These are phyloP conservation scores for Coriaria nepalensis DNA, from an alignment of 306 rosid species.

Conservation along the genomic window DNA sequence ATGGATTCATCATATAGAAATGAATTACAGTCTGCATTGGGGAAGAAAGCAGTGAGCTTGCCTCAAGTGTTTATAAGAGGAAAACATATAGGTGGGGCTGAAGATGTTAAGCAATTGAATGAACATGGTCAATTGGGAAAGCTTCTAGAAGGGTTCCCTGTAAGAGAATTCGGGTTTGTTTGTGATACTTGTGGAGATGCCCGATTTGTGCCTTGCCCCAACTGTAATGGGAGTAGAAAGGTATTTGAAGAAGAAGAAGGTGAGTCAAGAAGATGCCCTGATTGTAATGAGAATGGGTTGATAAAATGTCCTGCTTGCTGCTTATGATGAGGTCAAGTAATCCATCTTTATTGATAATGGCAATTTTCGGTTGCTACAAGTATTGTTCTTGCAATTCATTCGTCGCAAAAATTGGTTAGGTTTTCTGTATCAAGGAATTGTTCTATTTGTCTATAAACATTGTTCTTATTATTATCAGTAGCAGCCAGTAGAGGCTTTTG, in stretches of 20 bases:
- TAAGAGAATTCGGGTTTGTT: slow-evolving; percentile 28
- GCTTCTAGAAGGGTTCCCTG: slow-evolving; percentile 40
- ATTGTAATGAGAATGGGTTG: slow-evolving; percentile 28
- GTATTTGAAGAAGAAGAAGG: slow-evolving; percentile 49
- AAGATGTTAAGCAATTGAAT: slow-evolving; percentile 43
- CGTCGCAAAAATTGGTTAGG: too few relatives aligned
- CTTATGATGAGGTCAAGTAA: not conserved
- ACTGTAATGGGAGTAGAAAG: slow-evolving; percentile 67
- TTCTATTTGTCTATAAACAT: too few relatives aligned
- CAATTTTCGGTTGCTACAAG: too few relatives aligned
- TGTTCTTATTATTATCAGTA: too few relatives aligned
- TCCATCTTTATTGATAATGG: too few relatives aligned
- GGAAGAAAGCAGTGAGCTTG: slow-evolving; percentile 28
- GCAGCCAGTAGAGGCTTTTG: too few relatives aligned
- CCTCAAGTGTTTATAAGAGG: slow-evolving; percentile 74
- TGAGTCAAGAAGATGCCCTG: slow-evolving; percentile 57
- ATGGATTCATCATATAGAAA: slow-evolving; percentile 64
- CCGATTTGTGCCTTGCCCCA: slow-evolving; percentile 63
- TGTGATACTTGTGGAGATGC: slow-evolving; percentile 66
- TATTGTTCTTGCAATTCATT: too few relatives aligned
- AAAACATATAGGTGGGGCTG: slow-evolving; percentile 54
- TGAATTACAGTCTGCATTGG: slow-evolving; percentile 39
- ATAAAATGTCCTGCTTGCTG: slow-evolving; percentile 15
- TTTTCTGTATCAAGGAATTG: too few relatives aligned
- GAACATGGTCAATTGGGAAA: slow-evolving; percentile 50